Base-by-base conservation (phyloP, 768 basidiomycete species). In the Russula foetens region DNA sequence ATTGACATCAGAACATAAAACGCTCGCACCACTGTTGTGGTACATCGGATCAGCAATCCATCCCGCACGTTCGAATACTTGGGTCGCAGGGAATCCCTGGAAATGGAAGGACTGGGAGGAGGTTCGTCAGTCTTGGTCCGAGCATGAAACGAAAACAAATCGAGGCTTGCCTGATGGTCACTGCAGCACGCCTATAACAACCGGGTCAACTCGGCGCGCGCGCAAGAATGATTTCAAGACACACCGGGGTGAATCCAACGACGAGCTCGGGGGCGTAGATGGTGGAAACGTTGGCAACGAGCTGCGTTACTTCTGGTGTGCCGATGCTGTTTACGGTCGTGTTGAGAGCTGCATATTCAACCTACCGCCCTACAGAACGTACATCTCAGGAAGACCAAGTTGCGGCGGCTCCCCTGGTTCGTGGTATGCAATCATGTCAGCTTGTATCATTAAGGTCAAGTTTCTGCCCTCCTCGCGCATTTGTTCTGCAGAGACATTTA, bases 401-500 rank as follows among this genome's bases (percentile, higher is more conserved):
- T 97, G 94, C 2, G 81, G 71, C 14, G 90, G 90, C 73, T 97
- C 94, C 28, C 80, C 81, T 0, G 84, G 82, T 21, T 76, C 84
- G 62, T 84, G 90, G 70, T 93, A 96, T 0, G 84, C 94, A 44
- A 90, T 79, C 94, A 96, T 96, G 67, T 97, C 94, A 0, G 90
- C 90, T 71, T 96, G 94, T 51, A 95, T 77, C 82, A 95, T 90
- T 35, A 96, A 69, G 1, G 87, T 83, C 48, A 96, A 74, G 65
- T 91, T 86, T 26, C 83, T 84, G 58, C 81, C 75, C 21, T 71
- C 71, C 29, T 71, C 73, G 57, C 83, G 78, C 68, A 94, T 69
- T 67, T 85, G 76, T 23, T 75, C 89, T 91, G 47, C 17, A 39
- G 29, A 23, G 11, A 12, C 23, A 23, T 49, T n/a, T 56, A 59